Evolutionary conservation across 345 rosid species (phyloP).

Genomic region (Litchi chinensis): DNA sequence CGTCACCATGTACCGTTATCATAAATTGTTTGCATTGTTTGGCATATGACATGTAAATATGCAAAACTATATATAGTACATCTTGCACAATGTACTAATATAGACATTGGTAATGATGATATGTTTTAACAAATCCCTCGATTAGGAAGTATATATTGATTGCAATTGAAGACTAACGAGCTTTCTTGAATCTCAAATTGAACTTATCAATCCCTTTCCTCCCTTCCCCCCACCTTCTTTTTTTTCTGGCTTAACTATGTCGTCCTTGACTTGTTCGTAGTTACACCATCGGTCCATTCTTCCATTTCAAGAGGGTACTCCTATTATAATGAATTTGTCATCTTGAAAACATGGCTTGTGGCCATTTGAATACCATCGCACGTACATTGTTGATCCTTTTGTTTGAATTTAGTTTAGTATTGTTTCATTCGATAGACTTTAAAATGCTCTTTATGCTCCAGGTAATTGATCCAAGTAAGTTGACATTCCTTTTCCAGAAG

Average conservation of each 20-base stretch:
- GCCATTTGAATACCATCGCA: neutral
- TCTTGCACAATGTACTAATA: neutral
- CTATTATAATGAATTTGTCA: neutral
- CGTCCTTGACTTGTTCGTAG: neutral
- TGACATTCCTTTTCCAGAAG: conserved; percentile 88
- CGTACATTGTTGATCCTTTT: neutral
- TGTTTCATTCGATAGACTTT: conserved; percentile 1
- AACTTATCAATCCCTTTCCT: neutral
- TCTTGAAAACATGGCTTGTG: neutral
- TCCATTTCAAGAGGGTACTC: neutral
- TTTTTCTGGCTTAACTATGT: neutral
- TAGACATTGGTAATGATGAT: neutral
- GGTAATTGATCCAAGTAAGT: conserved; percentile 70
- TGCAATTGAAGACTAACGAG: neutral
- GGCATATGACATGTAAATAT: neutral
- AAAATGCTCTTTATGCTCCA: conserved; percentile 24
- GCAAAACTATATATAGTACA: neutral
- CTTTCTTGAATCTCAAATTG: neutral
- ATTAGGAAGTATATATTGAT: neutral
- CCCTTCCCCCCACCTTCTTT: no score
- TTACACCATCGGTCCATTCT: neutral
- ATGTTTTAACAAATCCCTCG: neutral
- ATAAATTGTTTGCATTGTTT: neutral
- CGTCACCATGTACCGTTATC: neutral
- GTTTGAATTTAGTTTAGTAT: neutral